Conservation (phyloP, 1,139 yeast species). For the Groenewaldozyma auringiensis region DNA sequence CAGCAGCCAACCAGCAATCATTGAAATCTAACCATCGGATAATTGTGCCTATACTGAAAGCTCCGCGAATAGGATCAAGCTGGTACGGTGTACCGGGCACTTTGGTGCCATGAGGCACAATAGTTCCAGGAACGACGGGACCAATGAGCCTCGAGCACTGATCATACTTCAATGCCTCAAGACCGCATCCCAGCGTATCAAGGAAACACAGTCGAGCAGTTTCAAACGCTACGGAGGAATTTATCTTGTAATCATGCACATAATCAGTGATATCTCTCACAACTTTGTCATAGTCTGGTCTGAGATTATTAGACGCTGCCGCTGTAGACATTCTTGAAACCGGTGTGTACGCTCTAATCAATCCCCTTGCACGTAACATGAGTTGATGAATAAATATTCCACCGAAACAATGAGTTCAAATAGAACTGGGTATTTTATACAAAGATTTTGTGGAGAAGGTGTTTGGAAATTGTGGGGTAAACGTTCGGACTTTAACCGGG, state of each 20-base stretch:
- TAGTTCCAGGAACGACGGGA: slow-evolving; percentile 49
- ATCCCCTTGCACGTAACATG: too few species aligned
- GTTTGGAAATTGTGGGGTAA: too few species aligned
- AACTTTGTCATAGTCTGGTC: slow-evolving; percentile 45
- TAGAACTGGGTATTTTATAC: too few species aligned
- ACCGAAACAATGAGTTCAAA: too few species aligned
- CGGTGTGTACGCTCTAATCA: too few species aligned
- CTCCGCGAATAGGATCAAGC: slow-evolving; percentile 50
- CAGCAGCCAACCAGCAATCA: slow-evolving; percentile 59
- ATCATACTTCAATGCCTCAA: slow-evolving; percentile 49
- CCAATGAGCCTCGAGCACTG: slow-evolving; percentile 44
- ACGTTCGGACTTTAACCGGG: too few species aligned
- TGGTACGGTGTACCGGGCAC: slow-evolving; percentile 46
- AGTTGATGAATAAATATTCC: too few species aligned
- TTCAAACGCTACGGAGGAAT: slow-evolving; percentile 41
- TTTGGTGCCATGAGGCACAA: slow-evolving; percentile 47
- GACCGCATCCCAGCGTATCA: slow-evolving; percentile 53
- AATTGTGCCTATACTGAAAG: slow-evolving; percentile 49
- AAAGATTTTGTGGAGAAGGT: too few species aligned
- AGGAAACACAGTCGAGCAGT: slow-evolving; percentile 49
- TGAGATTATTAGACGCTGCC: slow-evolving; percentile 40
- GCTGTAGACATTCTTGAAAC: too few species aligned
- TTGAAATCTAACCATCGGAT: slow-evolving; percentile 55
- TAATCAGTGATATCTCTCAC: slow-evolving; percentile 44
- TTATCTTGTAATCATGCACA: slow-evolving; percentile 41